These are phyloP conservation scores for Fusarium verrucosum DNA, from an alignment of 2,329 filamentous ascomycete genomes.

Conservation along the genomic window DNA sequence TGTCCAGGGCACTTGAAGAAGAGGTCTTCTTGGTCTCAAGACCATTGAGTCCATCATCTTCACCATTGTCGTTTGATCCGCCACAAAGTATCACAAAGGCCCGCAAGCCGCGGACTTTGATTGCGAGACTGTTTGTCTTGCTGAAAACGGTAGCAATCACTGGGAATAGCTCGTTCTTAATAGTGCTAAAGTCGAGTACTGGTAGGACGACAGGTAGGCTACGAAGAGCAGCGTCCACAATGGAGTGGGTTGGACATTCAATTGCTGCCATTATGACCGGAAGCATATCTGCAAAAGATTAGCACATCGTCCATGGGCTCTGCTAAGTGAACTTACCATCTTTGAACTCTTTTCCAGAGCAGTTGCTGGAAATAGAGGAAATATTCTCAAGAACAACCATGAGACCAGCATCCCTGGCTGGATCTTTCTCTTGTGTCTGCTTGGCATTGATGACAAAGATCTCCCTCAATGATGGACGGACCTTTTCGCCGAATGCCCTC, in stretches of 20 bases:
- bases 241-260: conserved; percentile 86
- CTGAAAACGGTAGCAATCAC: conserved; percentile 90
- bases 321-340: conserved; percentile 68
- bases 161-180: conserved; percentile 96
- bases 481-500: conserved; percentile 82
- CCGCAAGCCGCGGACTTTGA: conserved; percentile 92
- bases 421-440: conserved; percentile 75
- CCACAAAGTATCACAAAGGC: conserved; percentile 92
- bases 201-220: conserved; percentile 83
- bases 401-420: conserved; percentile 84
- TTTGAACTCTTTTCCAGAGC: conserved; percentile 91
- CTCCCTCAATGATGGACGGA: conserved; percentile 85
- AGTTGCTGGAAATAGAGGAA: conserved; percentile 78
- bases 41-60: conserved; percentile 79
- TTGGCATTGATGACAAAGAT: conserved; percentile 76
- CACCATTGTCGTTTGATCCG: conserved; percentile 64
- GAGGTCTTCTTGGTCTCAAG: conserved; percentile 71
- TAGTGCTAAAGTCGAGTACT: conserved; percentile 92
- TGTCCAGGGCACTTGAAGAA: conserved; percentile 85
- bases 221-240: conserved; percentile 86
- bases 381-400: conserved; percentile 93
- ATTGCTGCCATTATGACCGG: conserved; percentile 86
- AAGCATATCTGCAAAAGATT: conserved; percentile 72
- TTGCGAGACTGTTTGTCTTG: conserved; percentile 90
- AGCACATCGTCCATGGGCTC: background rate